phyloP scores from a whole-genome alignment of 129 eudicot species.

The Flaveria bidentis region DNA sequence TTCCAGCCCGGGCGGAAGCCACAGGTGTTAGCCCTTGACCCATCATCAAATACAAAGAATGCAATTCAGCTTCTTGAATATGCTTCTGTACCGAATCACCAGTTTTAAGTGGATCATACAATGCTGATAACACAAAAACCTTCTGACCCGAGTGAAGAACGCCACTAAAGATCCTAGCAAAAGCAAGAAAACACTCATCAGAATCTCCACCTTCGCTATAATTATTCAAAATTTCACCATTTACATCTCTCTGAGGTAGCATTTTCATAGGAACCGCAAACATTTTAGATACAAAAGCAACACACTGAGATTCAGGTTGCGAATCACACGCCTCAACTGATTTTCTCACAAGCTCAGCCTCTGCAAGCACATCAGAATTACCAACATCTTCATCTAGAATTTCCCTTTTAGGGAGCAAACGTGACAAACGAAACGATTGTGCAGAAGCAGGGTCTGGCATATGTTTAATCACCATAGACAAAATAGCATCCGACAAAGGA shows the following conservation, averaged over 20 bases:
- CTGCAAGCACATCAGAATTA: conserved; percentile 56
- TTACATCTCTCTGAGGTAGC: conserved; percentile 66
- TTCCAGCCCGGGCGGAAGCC: conserved; percentile 76
- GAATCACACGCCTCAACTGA: conserved; percentile 88
- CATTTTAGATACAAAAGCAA: conserved; percentile 94
- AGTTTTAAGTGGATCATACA: conserved; percentile 75
- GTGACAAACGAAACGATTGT: conserved; percentile 69
- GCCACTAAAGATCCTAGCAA: conserved; percentile 92
- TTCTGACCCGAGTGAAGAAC: conserved; percentile 66
- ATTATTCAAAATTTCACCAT: conserved; percentile 54
- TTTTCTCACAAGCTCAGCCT: conserved; percentile 75
- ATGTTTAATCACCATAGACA: conserved; percentile 79
- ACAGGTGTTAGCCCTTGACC: conserved; percentile 92
- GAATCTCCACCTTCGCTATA: conserved; percentile 52
- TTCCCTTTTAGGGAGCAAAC: conserved; percentile 89
- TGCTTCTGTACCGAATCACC: conserved; percentile 70
- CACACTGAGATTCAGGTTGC: conserved; percentile 64
- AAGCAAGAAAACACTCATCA: conserved; percentile 92
- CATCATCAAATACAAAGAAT: conserved; percentile 93
- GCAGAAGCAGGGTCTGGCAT: conserved; percentile 83
- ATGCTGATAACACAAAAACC: conserved; percentile 77
- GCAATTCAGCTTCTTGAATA: conserved; percentile 86
- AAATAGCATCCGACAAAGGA: conserved; percentile 79
- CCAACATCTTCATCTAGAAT: conserved; percentile 33
- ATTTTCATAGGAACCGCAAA: conserved; percentile 85